phyloP scores from a whole-genome alignment of 2,329 filamentous ascomycete species.

The Penicillium hesseltinei region DNA sequence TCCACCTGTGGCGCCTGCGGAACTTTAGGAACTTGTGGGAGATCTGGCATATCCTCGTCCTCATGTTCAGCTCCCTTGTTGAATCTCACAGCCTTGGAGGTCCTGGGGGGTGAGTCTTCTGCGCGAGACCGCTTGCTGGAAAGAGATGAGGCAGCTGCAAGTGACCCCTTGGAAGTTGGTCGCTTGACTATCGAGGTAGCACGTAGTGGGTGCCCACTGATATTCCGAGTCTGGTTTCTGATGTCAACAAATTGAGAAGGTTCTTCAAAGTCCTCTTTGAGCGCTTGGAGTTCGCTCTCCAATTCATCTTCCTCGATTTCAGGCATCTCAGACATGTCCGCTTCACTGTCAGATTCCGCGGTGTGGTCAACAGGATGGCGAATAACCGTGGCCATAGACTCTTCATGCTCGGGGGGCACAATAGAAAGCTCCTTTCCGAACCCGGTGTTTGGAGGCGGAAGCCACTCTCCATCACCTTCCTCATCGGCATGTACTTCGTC shows the following conservation, averaged over 20 bases:
- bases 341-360: slow-evolving; percentile 33
- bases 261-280: slow-evolving; percentile 44
- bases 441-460: slow-evolving; percentile 25
- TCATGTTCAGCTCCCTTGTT: slow-evolving; percentile 21
- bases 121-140: slow-evolving; percentile 22
- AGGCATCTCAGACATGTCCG: slow-evolving; percentile 29
- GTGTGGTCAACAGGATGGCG: slow-evolving; percentile 32
- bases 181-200: slow-evolving; percentile 19
- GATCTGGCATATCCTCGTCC: slow-evolving; percentile 9
- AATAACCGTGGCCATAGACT: slow-evolving; percentile 38
- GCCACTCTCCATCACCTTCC: slow-evolving; percentile 34
- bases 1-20: slow-evolving; percentile 13
- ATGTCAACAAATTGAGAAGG: slow-evolving; percentile 22
- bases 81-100: slow-evolving; percentile 38
- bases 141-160: slow-evolving; percentile 21
- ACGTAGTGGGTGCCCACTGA: slow-evolving; percentile 14
- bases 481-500: slow-evolving; percentile 19
- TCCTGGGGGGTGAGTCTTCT: slow-evolving; percentile 25
- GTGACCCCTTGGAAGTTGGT: slow-evolving; percentile 21
- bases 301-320: slow-evolving; percentile 40
- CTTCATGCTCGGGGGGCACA: slow-evolving; percentile 26
- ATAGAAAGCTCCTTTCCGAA: slow-evolving; percentile 29
- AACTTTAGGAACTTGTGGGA: slow-evolving; percentile 11
- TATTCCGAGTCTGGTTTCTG: slow-evolving; percentile 11
- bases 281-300: slow-evolving; percentile 46